These are phyloP conservation scores for Carex myosuroides DNA, from an alignment of 176 grass and related monocot genomes.

Conservation along the genomic window DNA sequence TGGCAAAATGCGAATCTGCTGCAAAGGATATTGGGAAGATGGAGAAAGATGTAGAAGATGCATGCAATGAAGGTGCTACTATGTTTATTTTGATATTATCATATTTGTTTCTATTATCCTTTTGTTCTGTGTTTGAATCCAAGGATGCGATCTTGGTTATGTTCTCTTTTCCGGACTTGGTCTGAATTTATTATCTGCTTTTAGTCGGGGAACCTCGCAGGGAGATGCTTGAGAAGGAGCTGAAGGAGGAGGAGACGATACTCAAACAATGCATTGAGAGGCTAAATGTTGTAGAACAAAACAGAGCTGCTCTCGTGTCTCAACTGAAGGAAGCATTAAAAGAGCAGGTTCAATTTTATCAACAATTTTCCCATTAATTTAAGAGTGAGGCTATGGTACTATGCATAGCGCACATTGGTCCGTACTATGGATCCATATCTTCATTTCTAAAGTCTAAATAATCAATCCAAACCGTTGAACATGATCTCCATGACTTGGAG, in stretches of 20 bases:
- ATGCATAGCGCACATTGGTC: too few species aligned
- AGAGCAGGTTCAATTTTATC: constrained; percentile 58
- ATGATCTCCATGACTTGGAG: too few species aligned
- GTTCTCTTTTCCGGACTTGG: constrained; percentile 8
- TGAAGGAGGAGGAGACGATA: constrained; percentile 56
- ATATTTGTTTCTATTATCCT: background rate
- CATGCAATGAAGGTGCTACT: constrained; percentile 53
- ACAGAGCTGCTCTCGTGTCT: constrained; percentile 54
- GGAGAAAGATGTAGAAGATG: constrained; percentile 68
- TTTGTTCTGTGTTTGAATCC: background rate
- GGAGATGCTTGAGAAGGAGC: constrained; percentile 52
- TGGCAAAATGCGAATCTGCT: constrained; percentile 71
- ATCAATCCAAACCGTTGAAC: too few species aligned
- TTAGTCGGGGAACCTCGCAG: constrained; percentile 59
- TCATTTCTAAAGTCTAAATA: too few species aligned
- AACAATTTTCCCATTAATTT: background rate
- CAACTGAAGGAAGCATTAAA: constrained; percentile 77
- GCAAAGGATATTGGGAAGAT: constrained; percentile 54
- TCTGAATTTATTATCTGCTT: constrained; percentile 34
- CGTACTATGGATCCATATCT: too few species aligned
- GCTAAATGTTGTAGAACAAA: constrained; percentile 69
- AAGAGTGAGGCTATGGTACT: background rate
- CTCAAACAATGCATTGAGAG: constrained; percentile 75
- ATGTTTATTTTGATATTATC: constrained; percentile 11
- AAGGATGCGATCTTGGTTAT: background rate